Percentiles rank a stretch among this genome's conserved stretches.
phyloP scores from a whole-genome alignment of 2,329 filamentous ascomycete species.

The Madurella fahalii region DNA sequence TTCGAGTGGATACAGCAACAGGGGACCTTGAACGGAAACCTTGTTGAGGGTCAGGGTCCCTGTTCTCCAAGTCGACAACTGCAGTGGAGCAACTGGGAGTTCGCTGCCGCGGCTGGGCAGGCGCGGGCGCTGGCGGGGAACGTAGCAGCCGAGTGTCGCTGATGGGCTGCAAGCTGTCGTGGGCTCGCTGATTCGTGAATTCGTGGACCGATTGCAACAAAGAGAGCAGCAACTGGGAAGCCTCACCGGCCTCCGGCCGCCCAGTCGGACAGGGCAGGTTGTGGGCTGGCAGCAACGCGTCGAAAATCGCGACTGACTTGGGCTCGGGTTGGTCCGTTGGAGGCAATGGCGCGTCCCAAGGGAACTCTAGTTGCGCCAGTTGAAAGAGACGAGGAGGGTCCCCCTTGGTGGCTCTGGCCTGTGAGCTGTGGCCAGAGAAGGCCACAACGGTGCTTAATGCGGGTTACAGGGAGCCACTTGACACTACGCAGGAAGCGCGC shows the following conservation, averaged over 20 bases:
- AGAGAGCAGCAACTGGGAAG: constrained; percentile 5
- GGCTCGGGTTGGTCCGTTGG: constrained; percentile 20
- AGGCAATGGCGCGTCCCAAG: constrained; percentile 15
- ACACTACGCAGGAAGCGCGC: not conserved
- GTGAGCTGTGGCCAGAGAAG: constrained; percentile 3
- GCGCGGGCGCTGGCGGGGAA: not conserved
- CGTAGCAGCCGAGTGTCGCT: not conserved
- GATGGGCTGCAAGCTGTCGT: constrained; percentile 13
- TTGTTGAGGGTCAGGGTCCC: constrained; percentile 15
- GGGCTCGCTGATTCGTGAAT: constrained; percentile 12
- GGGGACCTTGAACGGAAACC: constrained; percentile 4
- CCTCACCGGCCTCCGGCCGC: constrained; percentile 9
- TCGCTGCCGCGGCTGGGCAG: constrained; percentile 6
- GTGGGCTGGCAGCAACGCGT: constrained; percentile 22
- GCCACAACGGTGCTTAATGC: constrained; percentile 16
- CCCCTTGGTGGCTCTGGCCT: not conserved
- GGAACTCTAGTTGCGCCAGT: constrained; percentile 10
- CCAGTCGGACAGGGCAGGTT: constrained; percentile 10
- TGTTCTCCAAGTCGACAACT: constrained; percentile 10
- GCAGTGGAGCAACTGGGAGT: constrained; percentile 10
- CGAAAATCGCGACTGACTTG: constrained; percentile 14
- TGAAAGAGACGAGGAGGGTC: not conserved
- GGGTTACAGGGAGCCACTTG: not conserved
- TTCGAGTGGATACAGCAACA: constrained; percentile 18
- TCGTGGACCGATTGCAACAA: constrained; percentile 8